Evolutionary conservation across 331 rosid genomes (phyloP).

Genomic region (Saraca asoca): DNA sequence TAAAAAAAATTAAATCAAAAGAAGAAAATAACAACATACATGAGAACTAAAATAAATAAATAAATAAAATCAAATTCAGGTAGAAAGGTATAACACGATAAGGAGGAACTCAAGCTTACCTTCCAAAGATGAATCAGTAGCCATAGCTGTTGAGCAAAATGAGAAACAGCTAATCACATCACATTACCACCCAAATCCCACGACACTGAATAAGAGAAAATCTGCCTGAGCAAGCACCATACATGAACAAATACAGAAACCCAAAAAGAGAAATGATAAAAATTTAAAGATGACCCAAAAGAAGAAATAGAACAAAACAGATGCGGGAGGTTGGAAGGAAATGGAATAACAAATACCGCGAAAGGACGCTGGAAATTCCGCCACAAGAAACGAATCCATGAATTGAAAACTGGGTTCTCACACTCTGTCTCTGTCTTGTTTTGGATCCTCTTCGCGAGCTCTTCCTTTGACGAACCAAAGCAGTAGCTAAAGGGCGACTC

Average conservation of each 20-base stretch:
- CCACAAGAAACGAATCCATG: slow-evolving; percentile 57
- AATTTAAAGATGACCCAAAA: slow-evolving; percentile 1
- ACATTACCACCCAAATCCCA: slow-evolving; percentile 59
- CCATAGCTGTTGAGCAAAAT: slow-evolving; percentile 45
- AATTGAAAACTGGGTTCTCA: slow-evolving; percentile 17
- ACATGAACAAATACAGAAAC: not conserved
- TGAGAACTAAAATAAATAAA: slow-evolving; percentile 33
- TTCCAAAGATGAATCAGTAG: slow-evolving; percentile 67
- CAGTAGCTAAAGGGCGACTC: slow-evolving; percentile 41
- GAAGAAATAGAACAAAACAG: slow-evolving; percentile 10
- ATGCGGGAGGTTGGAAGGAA: slow-evolving; percentile 40
- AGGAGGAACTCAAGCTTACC: slow-evolving; percentile 47
- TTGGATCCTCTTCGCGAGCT: slow-evolving; percentile 27
- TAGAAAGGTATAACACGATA: slow-evolving; percentile 18
- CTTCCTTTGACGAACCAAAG: slow-evolving; percentile 24
- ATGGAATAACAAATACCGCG: slow-evolving; percentile 55
- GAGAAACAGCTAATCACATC: slow-evolving; percentile 44
- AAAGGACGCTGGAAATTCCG: slow-evolving; percentile 52
- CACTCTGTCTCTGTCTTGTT: slow-evolving; percentile 21
- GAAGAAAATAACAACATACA: not conserved
- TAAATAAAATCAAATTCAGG: slow-evolving; percentile 25
- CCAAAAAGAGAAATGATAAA: not conserved
- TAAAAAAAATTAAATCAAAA: not conserved
- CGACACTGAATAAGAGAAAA: slow-evolving; percentile 48
- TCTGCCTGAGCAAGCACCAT: slow-evolving; percentile 28